These are phyloP conservation scores for Malbranchea cinnamomea DNA, from an alignment of 2,329 filamentous ascomycete genomes.

Conservation along the genomic window DNA sequence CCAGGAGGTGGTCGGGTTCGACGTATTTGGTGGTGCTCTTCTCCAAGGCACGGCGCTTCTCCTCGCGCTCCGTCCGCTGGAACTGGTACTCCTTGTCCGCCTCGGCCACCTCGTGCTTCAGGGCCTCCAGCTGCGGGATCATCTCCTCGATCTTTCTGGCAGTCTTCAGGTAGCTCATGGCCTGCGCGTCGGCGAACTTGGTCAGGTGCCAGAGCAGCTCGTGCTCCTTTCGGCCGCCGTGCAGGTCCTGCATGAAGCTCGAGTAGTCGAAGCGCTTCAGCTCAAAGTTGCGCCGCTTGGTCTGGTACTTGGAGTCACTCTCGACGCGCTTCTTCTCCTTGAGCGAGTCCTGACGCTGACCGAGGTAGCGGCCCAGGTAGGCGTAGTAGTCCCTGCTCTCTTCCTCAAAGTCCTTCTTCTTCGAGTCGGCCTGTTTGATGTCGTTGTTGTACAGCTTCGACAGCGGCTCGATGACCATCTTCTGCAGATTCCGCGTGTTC, in stretches of 20 bases:
- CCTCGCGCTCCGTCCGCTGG: constrained; percentile 84
- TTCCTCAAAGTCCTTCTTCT: constrained; percentile 96
- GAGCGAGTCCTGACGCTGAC: constrained; percentile 83
- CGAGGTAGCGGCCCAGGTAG: constrained; percentile 90
- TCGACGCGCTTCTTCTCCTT: constrained; percentile 95
- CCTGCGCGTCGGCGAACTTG: constrained; percentile 82
- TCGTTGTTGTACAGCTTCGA: constrained; percentile 84
- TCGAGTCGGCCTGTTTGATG: constrained; percentile 93
- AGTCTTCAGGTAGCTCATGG: constrained; percentile 63
- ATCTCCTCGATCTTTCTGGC: constrained; percentile 78
- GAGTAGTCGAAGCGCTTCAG: constrained; percentile 97
- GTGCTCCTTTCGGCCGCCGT: constrained; percentile 95
- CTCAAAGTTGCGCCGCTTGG: constrained; percentile 86
- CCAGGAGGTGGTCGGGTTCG: constrained; percentile 45
- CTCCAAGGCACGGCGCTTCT: constrained; percentile 79
- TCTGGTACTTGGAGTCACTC: constrained; percentile 92
- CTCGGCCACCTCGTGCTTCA: constrained; percentile 76
- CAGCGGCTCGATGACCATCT: constrained; percentile 87
- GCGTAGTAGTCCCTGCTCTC: constrained; percentile 98
- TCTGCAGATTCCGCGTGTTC: constrained; percentile 73
- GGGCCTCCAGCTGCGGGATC: constrained; percentile 75
- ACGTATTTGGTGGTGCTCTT: constrained; percentile 65
- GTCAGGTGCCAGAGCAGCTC: constrained; percentile 91
- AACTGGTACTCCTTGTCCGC: constrained; percentile 96
- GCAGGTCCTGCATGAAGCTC: constrained; percentile 97